Evolutionary conservation across 306 rosid genomes (phyloP).

Genomic region (Rosa persica): DNA sequence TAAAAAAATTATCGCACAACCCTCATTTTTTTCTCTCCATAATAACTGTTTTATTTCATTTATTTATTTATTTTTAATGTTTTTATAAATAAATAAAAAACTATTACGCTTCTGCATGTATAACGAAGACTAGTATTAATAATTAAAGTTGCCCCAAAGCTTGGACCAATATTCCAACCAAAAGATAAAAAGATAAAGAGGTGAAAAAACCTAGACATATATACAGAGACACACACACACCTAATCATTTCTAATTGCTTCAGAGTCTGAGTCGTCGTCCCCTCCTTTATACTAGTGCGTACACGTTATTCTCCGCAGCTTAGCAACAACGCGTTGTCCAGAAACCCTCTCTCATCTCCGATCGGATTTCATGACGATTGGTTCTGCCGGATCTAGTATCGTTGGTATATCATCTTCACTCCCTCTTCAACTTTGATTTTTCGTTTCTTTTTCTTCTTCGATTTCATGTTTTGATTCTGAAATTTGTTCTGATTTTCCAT

Average conservation of each 20-base stretch:
- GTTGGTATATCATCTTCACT: conserved; percentile 2
- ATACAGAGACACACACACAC: no score
- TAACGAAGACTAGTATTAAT: no score
- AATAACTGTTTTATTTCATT: no score
- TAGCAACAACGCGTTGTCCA: conserved; percentile 1
- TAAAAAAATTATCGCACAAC: no score
- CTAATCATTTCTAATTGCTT: no score
- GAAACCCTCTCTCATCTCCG: neutral
- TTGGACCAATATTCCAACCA: no score
- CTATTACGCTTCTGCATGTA: no score
- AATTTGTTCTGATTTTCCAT: neutral
- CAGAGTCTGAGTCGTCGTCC: neutral
- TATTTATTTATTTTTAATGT: no score
- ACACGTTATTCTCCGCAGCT: neutral
- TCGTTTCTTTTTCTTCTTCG: neutral
- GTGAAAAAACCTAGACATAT: neutral
- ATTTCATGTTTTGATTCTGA: neutral
- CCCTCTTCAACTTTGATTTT: neutral
- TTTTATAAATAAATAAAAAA: no score
- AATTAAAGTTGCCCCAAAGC: no score
- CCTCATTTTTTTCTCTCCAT: no score
- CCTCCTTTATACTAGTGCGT: neutral
- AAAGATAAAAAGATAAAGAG: no score
- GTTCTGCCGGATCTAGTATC: conserved; percentile 21
- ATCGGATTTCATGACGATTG: conserved; percentile 23